A percentile compares a stretch with the other conserved stretches of the same genome.
Evolutionary conservation across 805 yeast species (phyloP).

Genomic region (Brettanomyces nanus): DNA sequence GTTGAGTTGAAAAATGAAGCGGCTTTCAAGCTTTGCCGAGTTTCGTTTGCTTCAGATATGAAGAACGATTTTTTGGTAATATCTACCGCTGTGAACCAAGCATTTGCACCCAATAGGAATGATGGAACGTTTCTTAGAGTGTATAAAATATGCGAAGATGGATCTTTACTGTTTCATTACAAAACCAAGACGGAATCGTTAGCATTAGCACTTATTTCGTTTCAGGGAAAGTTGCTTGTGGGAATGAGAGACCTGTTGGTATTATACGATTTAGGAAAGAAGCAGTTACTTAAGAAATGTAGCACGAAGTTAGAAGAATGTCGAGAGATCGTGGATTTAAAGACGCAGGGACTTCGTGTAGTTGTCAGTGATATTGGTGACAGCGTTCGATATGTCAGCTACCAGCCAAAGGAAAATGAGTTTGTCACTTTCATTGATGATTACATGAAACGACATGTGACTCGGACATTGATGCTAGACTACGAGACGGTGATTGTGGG

Average conservation of each 20-base stretch:
- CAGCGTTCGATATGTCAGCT: slow-evolving; percentile 52
- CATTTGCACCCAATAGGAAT: slow-evolving; percentile 22
- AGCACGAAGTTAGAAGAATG: slow-evolving; percentile 36
- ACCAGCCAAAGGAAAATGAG: slow-evolving; percentile 35
- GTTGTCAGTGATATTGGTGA: slow-evolving; percentile 66
- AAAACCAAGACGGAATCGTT: slow-evolving; percentile 45
- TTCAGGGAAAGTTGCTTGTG: slow-evolving; percentile 53
- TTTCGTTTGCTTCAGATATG: slow-evolving; percentile 24
- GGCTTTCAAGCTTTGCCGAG: slow-evolving; percentile 31
- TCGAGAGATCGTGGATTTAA: slow-evolving; percentile 45
- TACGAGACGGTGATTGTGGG: slow-evolving; percentile 73
- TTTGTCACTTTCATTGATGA: slow-evolving; percentile 70
- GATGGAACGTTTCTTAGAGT: slow-evolving; percentile 27
- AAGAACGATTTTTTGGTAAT: slow-evolving; percentile 34
- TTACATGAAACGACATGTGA: slow-evolving; percentile 54
- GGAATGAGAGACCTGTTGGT: slow-evolving; percentile 48
- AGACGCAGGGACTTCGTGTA: slow-evolving; percentile 48
- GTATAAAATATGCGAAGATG: slow-evolving; percentile 28
- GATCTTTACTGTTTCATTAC: slow-evolving; percentile 45
- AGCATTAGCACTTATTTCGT: slow-evolving; percentile 42
- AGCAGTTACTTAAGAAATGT: slow-evolving; percentile 67
- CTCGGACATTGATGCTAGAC: slow-evolving; percentile 56
- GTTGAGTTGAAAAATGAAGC: slow-evolving; percentile 39
- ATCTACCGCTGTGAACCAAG: slow-evolving; percentile 30
- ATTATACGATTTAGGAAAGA: slow-evolving; percentile 66